phyloP scores from a whole-genome alignment of 805 yeast genomes.

The Metschnikowia shivogae region DNA sequence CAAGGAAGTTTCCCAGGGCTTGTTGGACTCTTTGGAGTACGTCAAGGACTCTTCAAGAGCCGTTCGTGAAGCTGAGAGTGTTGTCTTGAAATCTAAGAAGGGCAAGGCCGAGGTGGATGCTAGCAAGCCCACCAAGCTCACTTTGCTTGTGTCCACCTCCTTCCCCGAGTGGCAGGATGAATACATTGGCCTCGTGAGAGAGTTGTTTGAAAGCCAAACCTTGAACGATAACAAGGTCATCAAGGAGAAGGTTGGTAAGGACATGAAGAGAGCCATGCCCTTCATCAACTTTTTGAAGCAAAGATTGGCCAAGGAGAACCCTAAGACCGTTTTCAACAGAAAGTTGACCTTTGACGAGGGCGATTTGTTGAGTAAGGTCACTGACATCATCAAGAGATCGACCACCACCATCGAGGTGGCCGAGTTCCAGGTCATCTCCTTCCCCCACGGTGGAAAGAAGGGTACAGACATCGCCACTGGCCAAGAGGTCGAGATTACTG shows the following conservation, averaged over 20 bases:
- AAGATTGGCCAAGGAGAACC: constrained; percentile 64
- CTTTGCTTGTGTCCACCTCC: constrained; percentile 70
- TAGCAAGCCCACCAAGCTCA: constrained; percentile 65
- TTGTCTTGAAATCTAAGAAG: constrained; percentile 75
- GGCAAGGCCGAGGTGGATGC: constrained; percentile 76
- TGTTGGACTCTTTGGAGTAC: constrained; percentile 69
- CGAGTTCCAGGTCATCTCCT: constrained; percentile 56
- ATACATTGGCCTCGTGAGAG: constrained; percentile 66
- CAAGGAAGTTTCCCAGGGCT: constrained; percentile 57
- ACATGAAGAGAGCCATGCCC: constrained; percentile 98
- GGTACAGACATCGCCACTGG: constrained; percentile 71
- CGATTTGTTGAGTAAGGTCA: constrained; percentile 54
- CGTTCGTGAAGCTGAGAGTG: constrained; percentile 91
- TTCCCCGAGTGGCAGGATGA: constrained; percentile 70
- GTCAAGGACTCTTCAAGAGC: constrained; percentile 75
- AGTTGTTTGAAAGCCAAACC: constrained; percentile 60
- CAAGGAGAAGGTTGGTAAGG: constrained; percentile 70
- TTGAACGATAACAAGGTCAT: constrained; percentile 62
- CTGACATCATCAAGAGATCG: constrained; percentile 56
- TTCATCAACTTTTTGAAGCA: constrained; percentile 83
- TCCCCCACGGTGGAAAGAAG: constrained; percentile 55
- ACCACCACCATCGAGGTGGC: constrained; percentile 53
- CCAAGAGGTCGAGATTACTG: constrained; percentile 61
- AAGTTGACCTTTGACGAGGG: constrained; percentile 79
- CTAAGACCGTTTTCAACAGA: constrained; percentile 83